Evolutionary conservation across 352 stramenopile genomes (phyloP).

Genomic region (Pythium rhizo-oryzae): DNA sequence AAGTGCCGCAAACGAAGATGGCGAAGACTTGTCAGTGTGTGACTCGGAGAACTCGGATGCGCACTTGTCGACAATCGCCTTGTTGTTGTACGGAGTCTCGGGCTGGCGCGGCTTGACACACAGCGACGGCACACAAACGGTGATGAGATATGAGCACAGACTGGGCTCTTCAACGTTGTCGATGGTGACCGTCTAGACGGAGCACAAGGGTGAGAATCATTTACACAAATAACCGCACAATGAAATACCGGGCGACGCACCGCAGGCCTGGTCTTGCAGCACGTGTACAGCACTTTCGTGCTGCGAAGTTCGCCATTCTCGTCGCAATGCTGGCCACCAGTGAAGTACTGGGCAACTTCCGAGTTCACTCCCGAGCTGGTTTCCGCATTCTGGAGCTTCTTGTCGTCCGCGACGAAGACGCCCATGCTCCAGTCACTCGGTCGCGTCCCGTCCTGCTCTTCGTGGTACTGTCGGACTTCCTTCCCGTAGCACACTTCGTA

Average conservation of each 20-base stretch:
- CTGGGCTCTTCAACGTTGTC: slow-evolving; percentile 84
- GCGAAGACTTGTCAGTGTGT: slow-evolving; percentile 33
- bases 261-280: slow-evolving; percentile 68
- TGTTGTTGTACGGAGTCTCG: slow-evolving; percentile 32
- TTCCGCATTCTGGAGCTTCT: slow-evolving; percentile 26
- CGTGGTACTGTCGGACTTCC: slow-evolving; percentile 83
- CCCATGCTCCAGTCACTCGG: slow-evolving; percentile 87
- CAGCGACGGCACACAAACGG: slow-evolving; percentile 75
- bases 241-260: slow-evolving; percentile 8
- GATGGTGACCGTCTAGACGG: slow-evolving; percentile 34
- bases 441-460: slow-evolving; percentile 71
- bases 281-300: slow-evolving; percentile 77
- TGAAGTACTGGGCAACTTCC: slow-evolving; percentile 75
- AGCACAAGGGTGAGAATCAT: neutral
- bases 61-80: slow-evolving; percentile 51
- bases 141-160: slow-evolving; percentile 82
- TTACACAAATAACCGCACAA: neutral
- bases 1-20: slow-evolving; percentile 65
- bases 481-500: slow-evolving; percentile 84
- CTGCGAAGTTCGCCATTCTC: slow-evolving; percentile 78
- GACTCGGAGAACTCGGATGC: slow-evolving; percentile 47
- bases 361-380: slow-evolving; percentile 32
- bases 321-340: slow-evolving; percentile 78
- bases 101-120: slow-evolving; percentile 46
- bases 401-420: slow-evolving; percentile 44